Conservation (phyloP, 176 grass and related monocot species). For the Echinochloa phyllopogon region DNA sequence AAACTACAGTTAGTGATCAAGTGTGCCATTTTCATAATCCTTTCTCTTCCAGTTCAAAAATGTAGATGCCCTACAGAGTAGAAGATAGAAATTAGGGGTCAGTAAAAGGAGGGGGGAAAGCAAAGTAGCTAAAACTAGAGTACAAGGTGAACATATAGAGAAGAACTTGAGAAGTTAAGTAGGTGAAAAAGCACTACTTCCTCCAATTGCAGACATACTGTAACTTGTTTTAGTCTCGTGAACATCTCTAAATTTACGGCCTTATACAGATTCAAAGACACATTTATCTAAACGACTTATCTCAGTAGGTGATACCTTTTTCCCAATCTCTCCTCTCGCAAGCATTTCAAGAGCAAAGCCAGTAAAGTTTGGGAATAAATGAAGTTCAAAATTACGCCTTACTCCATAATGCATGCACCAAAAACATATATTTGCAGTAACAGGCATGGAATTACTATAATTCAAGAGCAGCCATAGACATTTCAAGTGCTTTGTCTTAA, state of each 20-base stretch:
- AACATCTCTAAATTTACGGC: neutral
- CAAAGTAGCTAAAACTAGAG: neutral
- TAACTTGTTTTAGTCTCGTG: neutral
- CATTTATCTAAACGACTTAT: neutral
- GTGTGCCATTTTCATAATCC: conserved; percentile 62
- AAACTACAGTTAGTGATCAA: conserved; percentile 55
- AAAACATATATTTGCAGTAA: neutral
- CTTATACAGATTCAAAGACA: neutral
- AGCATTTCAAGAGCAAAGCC: neutral
- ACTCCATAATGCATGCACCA: neutral
- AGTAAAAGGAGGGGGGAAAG: neutral
- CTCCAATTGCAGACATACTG: neutral
- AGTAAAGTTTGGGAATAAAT: conserved; percentile 23
- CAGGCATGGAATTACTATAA: neutral
- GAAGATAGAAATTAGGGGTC: neutral
- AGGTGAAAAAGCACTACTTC: neutral
- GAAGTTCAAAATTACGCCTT: neutral
- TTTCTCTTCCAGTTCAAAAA: conserved; percentile 26
- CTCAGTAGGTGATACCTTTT: neutral
- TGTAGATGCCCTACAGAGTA: conserved; percentile 38
- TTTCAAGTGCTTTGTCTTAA: neutral
- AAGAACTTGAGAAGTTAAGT: neutral
- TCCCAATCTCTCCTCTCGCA: neutral
- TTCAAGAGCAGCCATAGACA: neutral
- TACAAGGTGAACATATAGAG: neutral